A percentile compares a stretch with the other conserved stretches of the same genome.
Conservation (phyloP, 108 stramenopile species). For the Licmophora abbreviata region DNA sequence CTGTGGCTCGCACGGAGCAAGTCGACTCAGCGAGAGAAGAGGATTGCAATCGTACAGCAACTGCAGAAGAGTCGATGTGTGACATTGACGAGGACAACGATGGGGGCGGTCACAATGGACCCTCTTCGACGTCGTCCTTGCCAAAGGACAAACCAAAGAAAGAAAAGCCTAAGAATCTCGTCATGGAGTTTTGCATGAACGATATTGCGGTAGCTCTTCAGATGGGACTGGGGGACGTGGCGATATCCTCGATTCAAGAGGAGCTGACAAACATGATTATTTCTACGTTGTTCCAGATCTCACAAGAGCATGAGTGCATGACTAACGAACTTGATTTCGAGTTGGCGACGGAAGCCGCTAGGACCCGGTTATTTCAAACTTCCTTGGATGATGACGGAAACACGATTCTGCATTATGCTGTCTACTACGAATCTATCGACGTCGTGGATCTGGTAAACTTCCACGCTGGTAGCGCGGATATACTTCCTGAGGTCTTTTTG, state of each 20-base stretch:
- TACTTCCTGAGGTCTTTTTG: too few species aligned
- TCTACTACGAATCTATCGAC: slow-evolving; percentile 12
- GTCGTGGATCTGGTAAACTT: too few species aligned
- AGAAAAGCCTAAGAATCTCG: slow-evolving; percentile 4
- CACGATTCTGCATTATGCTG: slow-evolving; percentile 11
- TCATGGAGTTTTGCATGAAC: slow-evolving; percentile 13
- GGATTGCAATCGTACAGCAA: too few species aligned
- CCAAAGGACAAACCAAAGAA: background rate
- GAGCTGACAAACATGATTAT: too few species aligned
- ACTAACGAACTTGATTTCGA: too few species aligned
- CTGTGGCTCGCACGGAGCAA: too few species aligned
- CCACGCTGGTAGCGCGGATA: too few species aligned
- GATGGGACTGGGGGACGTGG: slow-evolving; percentile 1
- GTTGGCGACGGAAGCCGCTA: background rate
- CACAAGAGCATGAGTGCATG: too few species aligned
- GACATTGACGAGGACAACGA: background rate
- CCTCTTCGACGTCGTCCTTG: background rate
- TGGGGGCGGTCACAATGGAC: background rate
- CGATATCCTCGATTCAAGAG: too few species aligned
- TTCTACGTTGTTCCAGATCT: too few species aligned
- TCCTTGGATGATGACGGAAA: slow-evolving; percentile 17
- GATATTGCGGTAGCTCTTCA: slow-evolving; percentile 9
- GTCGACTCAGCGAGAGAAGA: too few species aligned
- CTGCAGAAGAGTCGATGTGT: background rate
- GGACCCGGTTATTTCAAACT: slow-evolving; percentile 1